phyloP scores from a whole-genome alignment of 345 rosid species.

The Bretschneidera sinensis region DNA sequence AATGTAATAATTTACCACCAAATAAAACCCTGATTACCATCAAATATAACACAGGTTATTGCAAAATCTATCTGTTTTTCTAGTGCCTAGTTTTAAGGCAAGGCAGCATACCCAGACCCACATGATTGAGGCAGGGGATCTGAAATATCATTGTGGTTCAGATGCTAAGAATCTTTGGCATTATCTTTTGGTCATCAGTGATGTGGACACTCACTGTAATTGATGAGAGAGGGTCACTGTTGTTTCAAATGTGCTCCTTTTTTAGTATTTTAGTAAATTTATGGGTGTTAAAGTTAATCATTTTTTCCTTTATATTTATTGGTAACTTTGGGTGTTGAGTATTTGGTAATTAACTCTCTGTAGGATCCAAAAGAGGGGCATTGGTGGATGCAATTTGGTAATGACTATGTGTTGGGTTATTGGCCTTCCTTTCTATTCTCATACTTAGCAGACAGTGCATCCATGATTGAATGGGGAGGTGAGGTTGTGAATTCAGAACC shows the following conservation, averaged over 20 bases:
- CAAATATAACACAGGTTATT: too few species aligned
- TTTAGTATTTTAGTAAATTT: too few species aligned
- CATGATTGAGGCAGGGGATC: constrained; percentile 9
- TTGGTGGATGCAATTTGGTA: constrained; percentile 99
- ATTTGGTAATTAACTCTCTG: neutral
- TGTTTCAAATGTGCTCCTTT: neutral
- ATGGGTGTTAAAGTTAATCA: neutral
- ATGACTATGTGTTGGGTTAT: constrained; percentile 74
- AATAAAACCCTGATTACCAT: too few species aligned
- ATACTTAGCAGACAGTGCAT: constrained; percentile 81
- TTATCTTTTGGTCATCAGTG: constrained; percentile 4
- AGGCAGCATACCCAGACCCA: too few species aligned
- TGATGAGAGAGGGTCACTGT: neutral
- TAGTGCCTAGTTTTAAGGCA: too few species aligned
- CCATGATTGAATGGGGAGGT: constrained; percentile 99
- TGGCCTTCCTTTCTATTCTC: constrained; percentile 98
- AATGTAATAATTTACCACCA: too few species aligned
- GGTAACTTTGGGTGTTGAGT: too few species aligned
- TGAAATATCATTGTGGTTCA: constrained; percentile 21
- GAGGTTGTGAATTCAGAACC: constrained; percentile 92
- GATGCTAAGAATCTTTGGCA: constrained; percentile 18
- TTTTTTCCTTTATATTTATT: too few species aligned
- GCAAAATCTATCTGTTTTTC: too few species aligned
- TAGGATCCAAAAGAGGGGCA: constrained; percentile 97
- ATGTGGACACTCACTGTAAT: neutral